These are phyloP conservation scores for Capsella bursapastoris DNA, from an alignment of 345 rosid species.

Conservation along the genomic window DNA sequence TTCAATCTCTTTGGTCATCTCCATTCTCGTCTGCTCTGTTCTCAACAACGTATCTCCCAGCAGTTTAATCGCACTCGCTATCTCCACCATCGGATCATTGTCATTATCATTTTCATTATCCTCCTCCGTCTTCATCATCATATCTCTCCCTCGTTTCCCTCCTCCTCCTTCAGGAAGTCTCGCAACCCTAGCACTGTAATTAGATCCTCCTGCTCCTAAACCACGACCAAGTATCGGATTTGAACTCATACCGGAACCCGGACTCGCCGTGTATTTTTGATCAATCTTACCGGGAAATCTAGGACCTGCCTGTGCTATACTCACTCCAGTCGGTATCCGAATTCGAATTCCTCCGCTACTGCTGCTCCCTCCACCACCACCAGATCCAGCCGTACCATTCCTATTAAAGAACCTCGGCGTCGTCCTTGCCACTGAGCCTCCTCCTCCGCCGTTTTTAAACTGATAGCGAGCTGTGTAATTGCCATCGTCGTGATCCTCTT, in stretches of 20 bases:
- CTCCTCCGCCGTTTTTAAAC: slow-evolving; percentile 49
- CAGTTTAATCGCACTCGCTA: slow-evolving; percentile 81
- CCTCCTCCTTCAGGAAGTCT: slow-evolving; percentile 49
- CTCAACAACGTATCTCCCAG: slow-evolving; percentile 83
- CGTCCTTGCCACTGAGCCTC: slow-evolving; percentile 51
- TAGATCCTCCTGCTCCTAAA: slow-evolving; percentile 40
- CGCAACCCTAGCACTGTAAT: slow-evolving; percentile 46
- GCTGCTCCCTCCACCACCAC: slow-evolving; percentile 43
- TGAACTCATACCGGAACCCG: not conserved
- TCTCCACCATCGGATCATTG: slow-evolving; percentile 64
- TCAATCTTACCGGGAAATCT: slow-evolving; percentile 53
- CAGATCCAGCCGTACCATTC: slow-evolving; percentile 45
- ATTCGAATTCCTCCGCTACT: slow-evolving; percentile 57
- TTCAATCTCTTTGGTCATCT: slow-evolving; percentile 86
- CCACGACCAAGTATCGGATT: slow-evolving; percentile 36
- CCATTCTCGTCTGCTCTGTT: slow-evolving; percentile 92
- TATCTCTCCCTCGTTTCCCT: slow-evolving; percentile 45
- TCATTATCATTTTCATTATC: slow-evolving; percentile 45
- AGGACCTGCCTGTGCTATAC: slow-evolving; percentile 72
- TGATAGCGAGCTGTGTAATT: slow-evolving; percentile 54
- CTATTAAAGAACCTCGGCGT: slow-evolving; percentile 68
- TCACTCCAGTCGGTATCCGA: slow-evolving; percentile 84
- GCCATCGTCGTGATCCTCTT: slow-evolving; percentile 33
- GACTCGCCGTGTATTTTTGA: slow-evolving; percentile 48
- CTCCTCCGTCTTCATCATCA: slow-evolving; percentile 44